These are phyloP conservation scores for Trichopus zeylanicus DNA, from an alignment of 116 monocot genomes.

Conservation along the genomic window DNA sequence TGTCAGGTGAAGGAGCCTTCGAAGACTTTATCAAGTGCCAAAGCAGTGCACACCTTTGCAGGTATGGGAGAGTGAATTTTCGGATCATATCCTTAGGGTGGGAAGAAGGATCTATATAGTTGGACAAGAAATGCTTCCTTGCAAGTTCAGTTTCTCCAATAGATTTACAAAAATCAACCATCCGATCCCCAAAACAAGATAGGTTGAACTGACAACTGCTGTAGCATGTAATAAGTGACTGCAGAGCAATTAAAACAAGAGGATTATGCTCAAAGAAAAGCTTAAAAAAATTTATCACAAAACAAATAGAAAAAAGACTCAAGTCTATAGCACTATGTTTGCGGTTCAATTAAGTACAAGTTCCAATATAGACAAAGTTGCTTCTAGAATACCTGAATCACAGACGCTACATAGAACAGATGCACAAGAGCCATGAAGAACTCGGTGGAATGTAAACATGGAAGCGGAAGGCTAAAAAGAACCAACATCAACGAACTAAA, in stretches of 20 bases:
- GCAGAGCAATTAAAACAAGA: constrained; percentile 18
- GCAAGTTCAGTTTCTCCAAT: constrained; percentile 41
- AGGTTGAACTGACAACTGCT: constrained; percentile 31
- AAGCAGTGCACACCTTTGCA: constrained; percentile 75
- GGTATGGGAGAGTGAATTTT: constrained; percentile 80
- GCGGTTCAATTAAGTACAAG: neutral
- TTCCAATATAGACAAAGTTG: neutral
- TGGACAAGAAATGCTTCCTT: constrained; percentile 50
- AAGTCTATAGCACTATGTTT: too few relatives aligned
- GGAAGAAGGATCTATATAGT: constrained; percentile 43
- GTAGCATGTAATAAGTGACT: constrained; percentile 88
- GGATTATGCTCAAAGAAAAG: neutral
- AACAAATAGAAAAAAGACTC: neutral
- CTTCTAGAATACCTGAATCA: constrained; percentile 67
- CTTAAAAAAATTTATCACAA: neutral
- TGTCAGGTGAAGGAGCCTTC: constrained; percentile 22
- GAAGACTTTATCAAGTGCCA: constrained; percentile 65
- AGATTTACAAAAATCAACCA: constrained; percentile 53
- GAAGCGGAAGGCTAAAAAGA: constrained; percentile 79
- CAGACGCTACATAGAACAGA: constrained; percentile 78
- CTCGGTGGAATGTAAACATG: constrained; percentile 57
- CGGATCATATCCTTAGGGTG: constrained; percentile 63
- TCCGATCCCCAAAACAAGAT: constrained; percentile 31
- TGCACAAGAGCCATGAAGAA: constrained; percentile 75
- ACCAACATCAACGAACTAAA: constrained; percentile 77